A percentile compares a stretch with the other conserved stretches of the same genome.
Conservation (phyloP, 768 basidiomycete species). For the Dioszegia crocea region DNA sequence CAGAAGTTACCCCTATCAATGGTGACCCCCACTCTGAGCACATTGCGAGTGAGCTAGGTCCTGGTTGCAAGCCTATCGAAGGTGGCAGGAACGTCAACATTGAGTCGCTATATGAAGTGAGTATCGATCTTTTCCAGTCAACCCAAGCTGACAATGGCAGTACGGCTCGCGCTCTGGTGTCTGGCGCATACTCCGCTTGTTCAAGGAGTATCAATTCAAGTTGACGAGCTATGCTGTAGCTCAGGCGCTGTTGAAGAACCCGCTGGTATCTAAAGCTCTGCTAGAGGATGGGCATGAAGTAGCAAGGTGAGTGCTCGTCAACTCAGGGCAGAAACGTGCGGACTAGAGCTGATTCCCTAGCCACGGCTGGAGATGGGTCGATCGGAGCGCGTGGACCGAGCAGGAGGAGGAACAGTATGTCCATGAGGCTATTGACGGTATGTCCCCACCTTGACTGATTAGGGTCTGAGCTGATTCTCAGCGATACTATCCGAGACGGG, state of each 20-base stretch:
- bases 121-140: neutral
- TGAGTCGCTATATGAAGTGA: constrained; percentile 36
- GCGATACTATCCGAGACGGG: constrained; percentile 19
- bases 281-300: constrained; percentile 32
- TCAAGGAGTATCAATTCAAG: constrained; percentile 29
- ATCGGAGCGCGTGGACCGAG: constrained; percentile 17
- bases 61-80: constrained; percentile 14
- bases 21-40: constrained; percentile 32
- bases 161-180: constrained; percentile 41
- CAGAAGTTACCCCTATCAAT: constrained; percentile 26
- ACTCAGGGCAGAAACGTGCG: neutral
- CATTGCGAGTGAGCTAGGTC: constrained; percentile 36
- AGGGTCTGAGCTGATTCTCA: neutral
- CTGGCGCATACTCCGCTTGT: constrained; percentile 34
- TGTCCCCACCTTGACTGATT: neutral
- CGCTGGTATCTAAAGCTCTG: constrained; percentile 18
- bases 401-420: constrained; percentile 35
- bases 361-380: constrained; percentile 43
- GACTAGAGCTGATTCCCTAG: constrained; percentile 7
- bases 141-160: constrained; percentile 10
- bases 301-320: constrained; percentile 17
- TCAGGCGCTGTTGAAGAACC: constrained; percentile 25
- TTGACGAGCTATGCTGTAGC: constrained; percentile 34
- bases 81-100: constrained; percentile 35
- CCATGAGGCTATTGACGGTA: constrained; percentile 24